Percentiles rank a stretch among this genome's conserved stretches.
phyloP scores from a whole-genome alignment of 768 basidiomycete genomes.

The Suillus americanus region DNA sequence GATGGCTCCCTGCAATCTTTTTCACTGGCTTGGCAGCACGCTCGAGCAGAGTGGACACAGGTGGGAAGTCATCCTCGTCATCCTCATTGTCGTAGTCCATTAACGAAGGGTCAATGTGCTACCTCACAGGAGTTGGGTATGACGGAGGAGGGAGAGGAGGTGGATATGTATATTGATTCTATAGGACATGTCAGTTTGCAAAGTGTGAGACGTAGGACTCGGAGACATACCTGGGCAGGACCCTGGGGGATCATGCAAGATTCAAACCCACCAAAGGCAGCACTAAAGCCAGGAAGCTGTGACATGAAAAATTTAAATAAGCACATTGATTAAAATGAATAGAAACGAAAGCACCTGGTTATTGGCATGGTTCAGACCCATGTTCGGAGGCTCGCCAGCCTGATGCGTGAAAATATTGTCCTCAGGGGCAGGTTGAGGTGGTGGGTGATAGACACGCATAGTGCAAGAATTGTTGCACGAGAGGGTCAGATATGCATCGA shows the following conservation, averaged over 20 bases:
- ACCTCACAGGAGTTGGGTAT: neutral
- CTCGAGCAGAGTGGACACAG: neutral
- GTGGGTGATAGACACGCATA: neutral
- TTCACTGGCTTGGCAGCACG: too few species aligned
- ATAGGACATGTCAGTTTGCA: neutral
- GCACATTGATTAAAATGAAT: too few species aligned
- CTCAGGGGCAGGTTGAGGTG: neutral
- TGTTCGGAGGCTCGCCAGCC: neutral
- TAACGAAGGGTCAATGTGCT: too few species aligned
- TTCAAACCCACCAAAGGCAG: neutral
- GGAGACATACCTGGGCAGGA: neutral
- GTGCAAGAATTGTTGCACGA: neutral
- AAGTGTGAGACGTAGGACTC: neutral
- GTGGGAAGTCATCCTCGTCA: neutral
- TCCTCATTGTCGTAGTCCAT: neutral
- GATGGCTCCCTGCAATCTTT: too few species aligned
- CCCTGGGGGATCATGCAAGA: neutral
- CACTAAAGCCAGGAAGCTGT: too few species aligned
- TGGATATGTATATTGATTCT: neutral
- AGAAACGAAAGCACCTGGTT: neutral
- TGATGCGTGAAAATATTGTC: neutral
- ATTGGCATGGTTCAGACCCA: neutral
- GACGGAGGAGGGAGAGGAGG: neutral
- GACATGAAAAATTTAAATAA: too few species aligned
- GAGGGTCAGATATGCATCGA: neutral